Evolutionary conservation across 1,284 basidiomycete genomes (phyloP).

Genomic region (Ceratobasidium theobromae): DNA sequence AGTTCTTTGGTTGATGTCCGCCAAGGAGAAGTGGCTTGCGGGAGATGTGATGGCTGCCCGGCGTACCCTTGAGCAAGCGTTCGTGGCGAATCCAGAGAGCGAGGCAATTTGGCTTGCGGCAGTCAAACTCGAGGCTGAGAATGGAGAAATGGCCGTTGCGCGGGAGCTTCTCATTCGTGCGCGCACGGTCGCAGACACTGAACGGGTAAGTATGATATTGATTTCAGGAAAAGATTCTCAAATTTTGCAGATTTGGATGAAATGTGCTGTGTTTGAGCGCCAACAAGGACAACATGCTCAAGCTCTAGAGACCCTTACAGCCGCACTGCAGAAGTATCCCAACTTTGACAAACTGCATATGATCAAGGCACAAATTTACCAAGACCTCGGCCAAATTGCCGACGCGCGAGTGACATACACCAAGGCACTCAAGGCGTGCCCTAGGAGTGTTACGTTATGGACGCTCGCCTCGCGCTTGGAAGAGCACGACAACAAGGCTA

Average conservation of each 20-base stretch:
- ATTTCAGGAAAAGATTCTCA: slow-evolving; percentile 17
- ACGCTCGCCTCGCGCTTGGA: slow-evolving; percentile 85
- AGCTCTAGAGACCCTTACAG: slow-evolving; percentile 73
- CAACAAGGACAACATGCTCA: slow-evolving; percentile 76
- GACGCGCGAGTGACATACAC: slow-evolving; percentile 78
- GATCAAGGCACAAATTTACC: slow-evolving; percentile 91
- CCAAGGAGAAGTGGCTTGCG: slow-evolving; percentile 90
- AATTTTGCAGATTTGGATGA: slow-evolving; percentile 88
- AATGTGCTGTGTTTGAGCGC: slow-evolving; percentile 91
- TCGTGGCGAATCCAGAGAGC: slow-evolving; percentile 93
- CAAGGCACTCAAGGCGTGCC: slow-evolving; percentile 78
- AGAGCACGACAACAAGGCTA: slow-evolving; percentile 82
- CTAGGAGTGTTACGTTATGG: slow-evolving; percentile 84
- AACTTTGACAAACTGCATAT: slow-evolving; percentile 91
- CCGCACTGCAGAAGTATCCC: slow-evolving; percentile 80
- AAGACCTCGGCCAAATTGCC: slow-evolving; percentile 58
- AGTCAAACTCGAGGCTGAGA: slow-evolving; percentile 94
- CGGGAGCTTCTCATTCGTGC: slow-evolving; percentile 85
- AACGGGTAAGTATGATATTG: slow-evolving; percentile 60
- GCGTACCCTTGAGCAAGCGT: slow-evolving; percentile 83
- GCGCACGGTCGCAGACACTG: slow-evolving; percentile 84
- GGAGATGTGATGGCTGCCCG: slow-evolving; percentile 88
- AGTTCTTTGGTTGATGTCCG: slow-evolving; percentile 95
- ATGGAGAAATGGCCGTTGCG: slow-evolving; percentile 84
- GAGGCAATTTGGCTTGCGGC: slow-evolving; percentile 98